These are phyloP conservation scores for Allomyces javanicus DNA, from an alignment of 192 early-diverging fungal species.

Conservation along the genomic window DNA sequence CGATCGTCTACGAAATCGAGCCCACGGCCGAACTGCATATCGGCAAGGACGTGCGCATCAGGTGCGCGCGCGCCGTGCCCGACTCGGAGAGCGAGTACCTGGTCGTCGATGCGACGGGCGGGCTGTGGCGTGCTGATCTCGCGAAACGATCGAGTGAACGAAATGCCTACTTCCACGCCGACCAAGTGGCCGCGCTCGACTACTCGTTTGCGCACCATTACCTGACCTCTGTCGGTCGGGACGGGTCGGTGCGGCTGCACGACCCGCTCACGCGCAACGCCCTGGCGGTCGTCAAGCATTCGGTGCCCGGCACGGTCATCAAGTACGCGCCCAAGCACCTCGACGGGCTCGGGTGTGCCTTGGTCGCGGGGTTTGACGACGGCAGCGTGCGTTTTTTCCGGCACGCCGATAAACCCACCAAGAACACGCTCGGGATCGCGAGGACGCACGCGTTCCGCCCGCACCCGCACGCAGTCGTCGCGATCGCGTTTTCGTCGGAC, in stretches of 20 bases:
- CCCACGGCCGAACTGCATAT: conserved; percentile 32
- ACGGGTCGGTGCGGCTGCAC: not conserved
- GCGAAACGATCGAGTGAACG: not conserved
- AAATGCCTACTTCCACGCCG: not conserved
- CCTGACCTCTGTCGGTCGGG: not conserved
- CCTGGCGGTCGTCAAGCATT: not conserved
- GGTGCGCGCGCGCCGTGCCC: not conserved
- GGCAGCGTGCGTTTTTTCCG: conserved; percentile 32
- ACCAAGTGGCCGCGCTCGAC: not conserved
- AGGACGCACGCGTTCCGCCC: conserved; percentile 37
- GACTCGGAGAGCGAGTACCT: conserved; percentile 17
- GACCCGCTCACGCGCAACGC: not conserved
- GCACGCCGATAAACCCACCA: conserved; percentile 7
- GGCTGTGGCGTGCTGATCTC: not conserved
- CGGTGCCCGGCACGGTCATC: not conserved
- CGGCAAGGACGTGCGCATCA: conserved; percentile 25
- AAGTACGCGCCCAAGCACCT: conserved; percentile 11
- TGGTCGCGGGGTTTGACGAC: conserved; percentile 30
- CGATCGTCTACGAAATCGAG: conserved; percentile 35
- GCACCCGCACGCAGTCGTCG: conserved; percentile 18
- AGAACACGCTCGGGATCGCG: conserved; percentile 7
- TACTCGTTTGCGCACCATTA: not conserved
- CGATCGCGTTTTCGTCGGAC: conserved; percentile 25
- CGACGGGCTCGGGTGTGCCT: conserved; percentile 22
- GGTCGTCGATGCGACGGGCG: conserved; percentile 17